A percentile compares a stretch with the other conserved stretches of the same genome.
Evolutionary conservation across 495 filamentous ascomycete genomes (phyloP).

Genomic region (Diplogelasinospora grovesii): DNA sequence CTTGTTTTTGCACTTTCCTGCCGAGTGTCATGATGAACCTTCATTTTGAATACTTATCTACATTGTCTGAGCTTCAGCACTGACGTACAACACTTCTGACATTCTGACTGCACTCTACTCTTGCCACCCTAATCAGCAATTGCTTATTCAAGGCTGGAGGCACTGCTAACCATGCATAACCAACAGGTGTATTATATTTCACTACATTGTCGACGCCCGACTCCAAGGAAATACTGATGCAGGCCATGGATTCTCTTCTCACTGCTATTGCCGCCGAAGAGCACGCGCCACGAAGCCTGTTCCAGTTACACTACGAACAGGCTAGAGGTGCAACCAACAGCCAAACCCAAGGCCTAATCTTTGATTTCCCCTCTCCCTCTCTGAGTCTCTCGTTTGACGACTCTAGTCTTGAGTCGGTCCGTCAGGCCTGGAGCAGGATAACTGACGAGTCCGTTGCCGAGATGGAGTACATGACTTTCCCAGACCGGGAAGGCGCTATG

Average conservation of each 20-base stretch:
- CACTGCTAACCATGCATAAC: constrained; percentile 42
- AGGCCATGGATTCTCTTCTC: constrained; percentile 52
- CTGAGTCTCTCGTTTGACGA: constrained; percentile 68
- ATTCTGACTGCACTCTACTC: constrained; percentile 65
- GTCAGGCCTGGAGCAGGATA: constrained; percentile 56
- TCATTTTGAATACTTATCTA: constrained; percentile 94
- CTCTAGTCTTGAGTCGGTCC: constrained; percentile 50
- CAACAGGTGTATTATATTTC: constrained; percentile 64
- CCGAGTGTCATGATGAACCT: constrained; percentile 66
- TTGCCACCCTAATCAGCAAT: too few species aligned
- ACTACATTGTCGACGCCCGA: constrained; percentile 40
- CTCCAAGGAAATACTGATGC: constrained; percentile 40
- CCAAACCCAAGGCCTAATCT: constrained; percentile 23
- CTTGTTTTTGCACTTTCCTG: constrained; percentile 11
- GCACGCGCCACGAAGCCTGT: constrained; percentile 41
- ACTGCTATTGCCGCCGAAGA: constrained; percentile 26
- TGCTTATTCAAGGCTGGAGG: too few species aligned
- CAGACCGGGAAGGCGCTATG: constrained; percentile 43
- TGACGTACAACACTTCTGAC: constrained; percentile 87
- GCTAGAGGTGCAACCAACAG: constrained; percentile 15
- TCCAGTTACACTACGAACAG: constrained; percentile 59
- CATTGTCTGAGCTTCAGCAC: constrained; percentile 82
- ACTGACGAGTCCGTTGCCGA: constrained; percentile 45
- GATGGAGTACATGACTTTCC: constrained; percentile 58
- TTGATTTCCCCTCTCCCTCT: constrained; percentile 47